Percentiles rank a stretch among this genome's conserved stretches.
Conservation (phyloP, 352 stramenopile genomes). For the Phytophthora pistaciae region DNA sequence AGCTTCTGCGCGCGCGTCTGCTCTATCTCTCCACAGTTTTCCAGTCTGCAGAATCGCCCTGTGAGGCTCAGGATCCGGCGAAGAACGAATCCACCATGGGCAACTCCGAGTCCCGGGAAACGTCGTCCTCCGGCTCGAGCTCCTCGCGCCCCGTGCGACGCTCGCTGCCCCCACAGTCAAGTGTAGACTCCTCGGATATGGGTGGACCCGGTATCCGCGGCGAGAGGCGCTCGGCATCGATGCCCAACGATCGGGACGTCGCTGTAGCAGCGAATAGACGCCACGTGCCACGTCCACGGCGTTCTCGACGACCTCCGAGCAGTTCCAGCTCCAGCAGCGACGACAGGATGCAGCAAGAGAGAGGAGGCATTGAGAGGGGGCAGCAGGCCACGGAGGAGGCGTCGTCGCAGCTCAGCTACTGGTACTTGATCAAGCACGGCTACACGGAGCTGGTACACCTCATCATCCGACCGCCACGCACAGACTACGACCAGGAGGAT, state of each 20-base stretch:
- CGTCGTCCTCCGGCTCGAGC: slow-evolving; percentile 34
- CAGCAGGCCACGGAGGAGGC: slow-evolving; percentile 80
- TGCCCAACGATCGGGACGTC: slow-evolving; percentile 27
- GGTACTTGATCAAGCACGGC: slow-evolving; percentile 87
- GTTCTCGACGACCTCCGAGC: slow-evolving; percentile 23
- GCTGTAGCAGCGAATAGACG: slow-evolving; percentile 17
- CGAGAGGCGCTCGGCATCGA: slow-evolving; percentile 40
- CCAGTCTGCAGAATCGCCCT: slow-evolving; percentile 3
- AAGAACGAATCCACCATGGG: slow-evolving; percentile 49
- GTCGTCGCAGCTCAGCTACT: slow-evolving; percentile 84
- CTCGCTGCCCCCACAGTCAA: slow-evolving; percentile 28
- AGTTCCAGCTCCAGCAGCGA: slow-evolving; percentile 37
- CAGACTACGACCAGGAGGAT: slow-evolving; percentile 91
- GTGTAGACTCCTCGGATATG: slow-evolving; percentile 21
- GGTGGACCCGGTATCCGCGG: background rate
- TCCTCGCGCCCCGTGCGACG: slow-evolving; percentile 13
- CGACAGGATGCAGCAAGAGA: slow-evolving; percentile 40
- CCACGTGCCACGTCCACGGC: slow-evolving; percentile 14
- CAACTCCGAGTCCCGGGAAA: slow-evolving; percentile 60
- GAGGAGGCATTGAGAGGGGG: slow-evolving; percentile 77
- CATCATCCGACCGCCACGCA: slow-evolving; percentile 97
- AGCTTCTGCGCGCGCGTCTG: slow-evolving; percentile 9
- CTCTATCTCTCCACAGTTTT: background rate
- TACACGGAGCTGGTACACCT: slow-evolving; percentile 98
- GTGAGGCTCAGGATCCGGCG: slow-evolving; percentile 13